phyloP scores from a whole-genome alignment of 2,329 filamentous ascomycete species.

The Fusarium phyllophilum region DNA sequence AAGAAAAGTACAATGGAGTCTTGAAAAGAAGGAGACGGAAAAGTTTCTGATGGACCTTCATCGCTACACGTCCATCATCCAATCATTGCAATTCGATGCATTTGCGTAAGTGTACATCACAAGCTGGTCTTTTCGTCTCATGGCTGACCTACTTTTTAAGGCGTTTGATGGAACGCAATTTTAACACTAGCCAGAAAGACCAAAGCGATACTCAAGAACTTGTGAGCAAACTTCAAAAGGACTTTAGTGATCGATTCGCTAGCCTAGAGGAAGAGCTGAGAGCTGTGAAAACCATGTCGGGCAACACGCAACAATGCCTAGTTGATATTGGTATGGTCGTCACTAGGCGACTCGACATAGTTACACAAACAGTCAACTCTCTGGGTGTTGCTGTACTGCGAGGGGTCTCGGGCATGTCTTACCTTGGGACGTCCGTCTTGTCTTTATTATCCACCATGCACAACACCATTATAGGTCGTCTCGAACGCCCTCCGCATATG shows the following conservation, averaged over 20 bases:
- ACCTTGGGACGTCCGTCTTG: not conserved
- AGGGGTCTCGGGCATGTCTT: not conserved
- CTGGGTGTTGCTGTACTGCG: accelerated
- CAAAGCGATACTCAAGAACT: not conserved
- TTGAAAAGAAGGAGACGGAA: not conserved
- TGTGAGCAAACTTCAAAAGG: not conserved
- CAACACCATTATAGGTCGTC: accelerated
- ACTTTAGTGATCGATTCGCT: accelerated
- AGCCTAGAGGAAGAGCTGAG: not conserved
- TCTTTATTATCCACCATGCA: not conserved
- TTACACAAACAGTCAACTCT: not conserved
- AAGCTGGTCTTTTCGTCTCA: accelerated
- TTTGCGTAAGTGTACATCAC: not conserved
- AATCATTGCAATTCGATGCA: not conserved
- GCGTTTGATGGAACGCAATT: not conserved
- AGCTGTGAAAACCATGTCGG: not conserved
- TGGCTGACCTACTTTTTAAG: accelerated
- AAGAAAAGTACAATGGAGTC: not conserved
- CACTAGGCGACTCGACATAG: accelerated
- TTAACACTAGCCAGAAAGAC: not conserved
- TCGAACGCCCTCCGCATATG: accelerated
- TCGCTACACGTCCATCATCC: not conserved
- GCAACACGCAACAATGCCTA: accelerated
- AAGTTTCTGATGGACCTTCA: not conserved
- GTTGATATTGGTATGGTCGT: accelerated